Evolutionary conservation across 345 rosid genomes (phyloP), one percentile per base, ranked within the genome.

Genomic region (Populus nigra): DNA sequence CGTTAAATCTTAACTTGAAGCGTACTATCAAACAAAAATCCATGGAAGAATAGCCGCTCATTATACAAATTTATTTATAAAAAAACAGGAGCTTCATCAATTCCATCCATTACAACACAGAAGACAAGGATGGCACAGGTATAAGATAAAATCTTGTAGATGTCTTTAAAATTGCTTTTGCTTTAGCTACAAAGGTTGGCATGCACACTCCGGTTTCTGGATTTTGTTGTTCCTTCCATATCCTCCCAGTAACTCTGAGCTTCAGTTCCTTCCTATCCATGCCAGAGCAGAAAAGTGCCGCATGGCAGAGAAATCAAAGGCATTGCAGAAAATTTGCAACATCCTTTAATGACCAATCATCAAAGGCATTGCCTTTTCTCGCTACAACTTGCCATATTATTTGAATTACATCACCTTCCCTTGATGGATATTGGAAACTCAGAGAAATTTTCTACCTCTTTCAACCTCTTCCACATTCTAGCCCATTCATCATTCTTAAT

Each of bases 201-300:
- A 91, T 90, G 86, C 87, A 91, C 49, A 85, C 83, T 45, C 94
- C 95, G 18, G 93, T 88, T 72, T 94, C 98, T 59, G 92, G 87
- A 76, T 86, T 91, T 85, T 89, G 98, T 81, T 92, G 97, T 82
- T 94, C 98, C 83, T 94, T 94, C 98, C 98, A 94, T 83, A 93
- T 90, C 82, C 97, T 90, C 62, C 98, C 98, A 0, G 95, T 92
- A 41, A 94, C 95, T 85, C 98, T 85, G 41, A 94, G 90, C 81
- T 94, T 94, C 77, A 94, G 90, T 86, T 94, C 98, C 82, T 94
- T 94, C 88, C 95, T 86, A 65, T 94, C 98, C 22, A 97, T 97
- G 6, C 98, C 98, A 0, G 98, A 93, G 88, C 91, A 93, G 88
- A 93, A 93, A 66, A 93, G 95, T 18, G 98, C 98, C 97, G 33